These are phyloP conservation scores for Daldinia sp. DNA, from an alignment of 2,329 filamentous ascomycete genomes.

Conservation along the genomic window DNA sequence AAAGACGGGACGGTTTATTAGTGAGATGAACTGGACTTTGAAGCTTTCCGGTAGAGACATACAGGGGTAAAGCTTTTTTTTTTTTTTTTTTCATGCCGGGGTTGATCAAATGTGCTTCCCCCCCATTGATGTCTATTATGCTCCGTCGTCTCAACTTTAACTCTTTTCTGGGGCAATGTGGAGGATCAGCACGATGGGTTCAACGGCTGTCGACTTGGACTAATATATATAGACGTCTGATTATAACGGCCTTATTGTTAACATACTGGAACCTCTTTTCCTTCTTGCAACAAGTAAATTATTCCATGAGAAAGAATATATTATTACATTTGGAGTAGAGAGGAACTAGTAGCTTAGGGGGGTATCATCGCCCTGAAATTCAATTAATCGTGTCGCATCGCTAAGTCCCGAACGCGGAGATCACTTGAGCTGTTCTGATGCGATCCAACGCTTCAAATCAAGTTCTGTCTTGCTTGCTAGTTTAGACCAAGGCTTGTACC, in stretches of 20 bases:
- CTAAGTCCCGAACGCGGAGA: conserved; percentile 43
- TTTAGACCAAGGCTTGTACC: conserved; percentile 18
- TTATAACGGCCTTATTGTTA: conserved; percentile 20
- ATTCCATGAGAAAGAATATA: conserved; percentile 13
- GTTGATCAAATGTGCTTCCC: conserved; percentile 26
- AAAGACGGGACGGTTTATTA: conserved; percentile 38
- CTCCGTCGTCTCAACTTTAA: conserved; percentile 29
- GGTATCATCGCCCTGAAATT: conserved; percentile 41
- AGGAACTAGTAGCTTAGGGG: conserved; percentile 27
- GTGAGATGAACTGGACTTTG: conserved; percentile 32
- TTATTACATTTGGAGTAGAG: conserved; percentile 23
- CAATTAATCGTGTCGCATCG: conserved; percentile 41
- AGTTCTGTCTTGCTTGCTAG: conserved; percentile 14
- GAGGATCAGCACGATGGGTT: conserved; percentile 17
- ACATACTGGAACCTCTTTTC: conserved; percentile 9
- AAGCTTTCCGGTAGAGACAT: conserved; percentile 35
- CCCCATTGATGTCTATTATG: conserved; percentile 27
- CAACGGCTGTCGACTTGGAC: not conserved
- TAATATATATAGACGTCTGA: conserved; percentile 17
- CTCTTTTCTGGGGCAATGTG: conserved; percentile 10
- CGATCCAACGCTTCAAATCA: conserved; percentile 26
- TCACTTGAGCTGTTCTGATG: conserved; percentile 42
- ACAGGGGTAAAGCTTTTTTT: conserved; percentile 36
- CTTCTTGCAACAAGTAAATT: conserved; percentile 27
- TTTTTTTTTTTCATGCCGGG: conserved; percentile 36